Percentiles rank a stretch among this genome's conserved stretches.
phyloP scores from a whole-genome alignment of 2,329 filamentous ascomycete genomes.

The Colletotrichum higginsianum region DNA sequence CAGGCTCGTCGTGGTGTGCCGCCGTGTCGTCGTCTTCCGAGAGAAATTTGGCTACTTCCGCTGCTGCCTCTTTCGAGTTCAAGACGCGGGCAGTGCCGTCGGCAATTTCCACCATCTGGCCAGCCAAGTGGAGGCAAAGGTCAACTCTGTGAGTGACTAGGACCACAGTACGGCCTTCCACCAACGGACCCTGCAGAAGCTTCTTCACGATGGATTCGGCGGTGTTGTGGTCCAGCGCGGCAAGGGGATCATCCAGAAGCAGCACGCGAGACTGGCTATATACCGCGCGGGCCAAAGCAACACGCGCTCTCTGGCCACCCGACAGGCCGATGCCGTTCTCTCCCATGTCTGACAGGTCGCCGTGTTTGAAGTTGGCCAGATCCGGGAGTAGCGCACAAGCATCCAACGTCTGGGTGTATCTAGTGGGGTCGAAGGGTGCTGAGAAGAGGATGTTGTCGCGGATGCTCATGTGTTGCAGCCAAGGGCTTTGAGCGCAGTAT shows the following conservation, averaged over 20 bases:
- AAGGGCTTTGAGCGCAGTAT: conserved; percentile 74
- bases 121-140: conserved; percentile 79
- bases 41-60: conserved; percentile 50
- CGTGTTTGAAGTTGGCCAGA: conserved; percentile 68
- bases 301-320: conserved; percentile 74
- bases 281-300: conserved; percentile 74
- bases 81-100: conserved; percentile 70
- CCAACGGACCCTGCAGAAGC: conserved; percentile 72
- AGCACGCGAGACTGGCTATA: conserved; percentile 72
- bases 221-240: conserved; percentile 74
- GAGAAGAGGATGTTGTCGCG: conserved; percentile 77
- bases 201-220: conserved; percentile 74
- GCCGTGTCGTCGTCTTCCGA: conserved; percentile 45
- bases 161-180: conserved; percentile 78
- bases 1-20: conserved; percentile 51
- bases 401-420: conserved; percentile 73
- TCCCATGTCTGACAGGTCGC: conserved; percentile 72
- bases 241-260: conserved; percentile 75
- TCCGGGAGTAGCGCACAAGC: conserved; percentile 73
- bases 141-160: conserved; percentile 87
- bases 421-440: conserved; percentile 64
- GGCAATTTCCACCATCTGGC: conserved; percentile 80
- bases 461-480: conserved; percentile 77
- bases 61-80: conserved; percentile 58
- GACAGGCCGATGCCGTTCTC: conserved; percentile 75